Evolutionary conservation across 768 basidiomycete species (phyloP).

Genomic region (Porpolomopsis calyptriformis): DNA sequence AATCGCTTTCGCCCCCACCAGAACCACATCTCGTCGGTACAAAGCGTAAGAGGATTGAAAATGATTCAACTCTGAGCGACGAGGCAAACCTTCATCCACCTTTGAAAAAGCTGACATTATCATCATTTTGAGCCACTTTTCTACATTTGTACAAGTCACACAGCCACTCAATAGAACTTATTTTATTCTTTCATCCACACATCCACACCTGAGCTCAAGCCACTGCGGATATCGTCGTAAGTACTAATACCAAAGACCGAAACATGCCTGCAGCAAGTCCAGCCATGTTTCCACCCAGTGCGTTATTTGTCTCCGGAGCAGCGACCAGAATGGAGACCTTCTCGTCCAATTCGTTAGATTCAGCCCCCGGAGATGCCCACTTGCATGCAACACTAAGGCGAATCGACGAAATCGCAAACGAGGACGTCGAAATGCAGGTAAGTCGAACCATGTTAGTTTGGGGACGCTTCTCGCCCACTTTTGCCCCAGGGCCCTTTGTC

Average conservation of each 20-base stretch:
- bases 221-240: too few species aligned
- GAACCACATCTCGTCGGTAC: constrained; percentile 43
- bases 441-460: constrained; percentile 16
- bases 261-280: too few species aligned
- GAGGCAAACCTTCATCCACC: constrained; percentile 49
- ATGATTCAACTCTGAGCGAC: constrained; percentile 28
- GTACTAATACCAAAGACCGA: too few species aligned
- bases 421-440: constrained; percentile 70
- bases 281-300: constrained; percentile 11
- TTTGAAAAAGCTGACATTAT: constrained; percentile 54
- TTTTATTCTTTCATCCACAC: background rate
- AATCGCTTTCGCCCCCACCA: constrained; percentile 35
- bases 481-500: constrained; percentile 1
- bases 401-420: constrained; percentile 47
- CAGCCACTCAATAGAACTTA: constrained; percentile 8
- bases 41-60: constrained; percentile 74
- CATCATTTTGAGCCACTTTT: constrained; percentile 15
- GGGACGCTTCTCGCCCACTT: too few species aligned
- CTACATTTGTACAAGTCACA: constrained; percentile 11
- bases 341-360: background rate
- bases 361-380: constrained; percentile 8
- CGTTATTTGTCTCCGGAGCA: background rate
- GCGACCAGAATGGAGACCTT: too few species aligned
- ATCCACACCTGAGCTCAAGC: background rate
- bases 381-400: constrained; percentile 35